phyloP scores from a whole-genome alignment of 345 rosid genomes.

The Arabis hirsuta region DNA sequence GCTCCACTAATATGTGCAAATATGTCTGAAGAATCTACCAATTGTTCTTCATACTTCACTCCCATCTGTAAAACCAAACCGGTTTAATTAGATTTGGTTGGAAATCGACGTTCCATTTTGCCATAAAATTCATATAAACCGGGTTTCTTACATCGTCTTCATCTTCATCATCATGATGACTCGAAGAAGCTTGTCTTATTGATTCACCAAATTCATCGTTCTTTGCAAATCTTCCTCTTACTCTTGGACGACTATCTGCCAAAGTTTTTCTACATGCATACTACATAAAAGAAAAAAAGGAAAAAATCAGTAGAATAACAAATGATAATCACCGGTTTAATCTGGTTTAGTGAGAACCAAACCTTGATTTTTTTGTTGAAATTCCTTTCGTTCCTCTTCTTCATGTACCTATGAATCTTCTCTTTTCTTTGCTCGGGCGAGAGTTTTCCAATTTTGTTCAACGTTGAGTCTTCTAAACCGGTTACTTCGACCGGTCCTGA shows the following conservation, averaged over 20 bases:
- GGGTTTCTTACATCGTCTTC: constrained; percentile 61
- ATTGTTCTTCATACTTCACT: constrained; percentile 72
- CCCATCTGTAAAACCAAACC: constrained; percentile 52
- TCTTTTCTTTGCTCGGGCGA: constrained; percentile 89
- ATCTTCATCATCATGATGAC: constrained; percentile 78
- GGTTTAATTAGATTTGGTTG: background rate
- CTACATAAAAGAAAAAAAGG: constrained; percentile 45
- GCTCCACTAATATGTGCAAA: constrained; percentile 86
- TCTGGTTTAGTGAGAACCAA: constrained; percentile 13
- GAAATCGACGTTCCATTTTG: background rate
- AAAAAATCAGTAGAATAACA: background rate
- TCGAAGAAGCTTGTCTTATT: constrained; percentile 52
- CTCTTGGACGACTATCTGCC: constrained; percentile 94
- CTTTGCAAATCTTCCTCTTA: constrained; percentile 93
- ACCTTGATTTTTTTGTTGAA: constrained; percentile 99
- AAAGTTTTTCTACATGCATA: constrained; percentile 94
- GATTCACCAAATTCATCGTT: constrained; percentile 77
- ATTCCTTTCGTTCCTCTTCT: constrained; percentile 92
- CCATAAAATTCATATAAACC: background rate
- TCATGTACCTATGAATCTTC: constrained; percentile 90
- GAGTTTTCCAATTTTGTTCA: constrained; percentile 73
- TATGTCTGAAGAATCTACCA: constrained; percentile 78
- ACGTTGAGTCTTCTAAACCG: constrained; percentile 72
- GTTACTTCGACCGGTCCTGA: constrained; percentile 66
- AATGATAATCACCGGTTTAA: constrained; percentile 6